phyloP scores from a whole-genome alignment of 1,139 yeast genomes.

The Saccharomyces hybrid region DNA sequence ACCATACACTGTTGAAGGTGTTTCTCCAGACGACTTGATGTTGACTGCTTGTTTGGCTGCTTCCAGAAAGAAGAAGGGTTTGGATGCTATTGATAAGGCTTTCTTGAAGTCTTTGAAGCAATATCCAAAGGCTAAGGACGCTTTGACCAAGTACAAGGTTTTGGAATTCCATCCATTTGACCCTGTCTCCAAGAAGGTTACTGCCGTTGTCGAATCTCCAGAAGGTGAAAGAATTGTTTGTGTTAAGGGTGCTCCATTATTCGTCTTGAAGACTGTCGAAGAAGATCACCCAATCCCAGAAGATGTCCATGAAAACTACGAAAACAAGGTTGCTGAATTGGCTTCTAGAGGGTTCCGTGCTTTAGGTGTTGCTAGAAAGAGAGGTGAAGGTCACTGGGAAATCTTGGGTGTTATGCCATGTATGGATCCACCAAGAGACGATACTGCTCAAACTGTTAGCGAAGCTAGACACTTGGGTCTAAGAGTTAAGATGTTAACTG shows the following conservation, averaged over 20 bases:
- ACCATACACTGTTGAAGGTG: conserved; percentile 98
- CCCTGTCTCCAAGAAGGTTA: conserved; percentile 93
- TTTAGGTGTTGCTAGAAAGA: conserved; percentile 96
- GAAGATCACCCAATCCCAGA: conserved; percentile 93
- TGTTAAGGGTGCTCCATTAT: conserved; percentile 96
- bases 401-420: conserved; percentile 95
- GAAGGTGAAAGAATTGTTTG: conserved; percentile 91
- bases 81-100: conserved; percentile 95
- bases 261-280: conserved; percentile 88
- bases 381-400: conserved; percentile 98
- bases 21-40: conserved; percentile 92
- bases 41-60: conserved; percentile 97
- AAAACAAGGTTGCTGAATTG: conserved; percentile 91
- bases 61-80: conserved; percentile 95
- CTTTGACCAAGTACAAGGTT: conserved; percentile 88
- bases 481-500: conserved; percentile 94
- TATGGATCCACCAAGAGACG: conserved; percentile 98
- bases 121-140: conserved; percentile 90
- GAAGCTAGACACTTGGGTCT: conserved; percentile 90
- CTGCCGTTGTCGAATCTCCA: conserved; percentile 87
- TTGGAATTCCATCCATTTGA: conserved; percentile 93
- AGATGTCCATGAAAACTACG: conserved; percentile 86
- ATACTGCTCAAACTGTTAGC: conserved; percentile 88
- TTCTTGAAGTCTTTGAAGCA: conserved; percentile 78
- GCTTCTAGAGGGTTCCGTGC: conserved; percentile 98